phyloP scores from a whole-genome alignment of 495 filamentous ascomycete species.

The Glutinoglossum americanum region DNA sequence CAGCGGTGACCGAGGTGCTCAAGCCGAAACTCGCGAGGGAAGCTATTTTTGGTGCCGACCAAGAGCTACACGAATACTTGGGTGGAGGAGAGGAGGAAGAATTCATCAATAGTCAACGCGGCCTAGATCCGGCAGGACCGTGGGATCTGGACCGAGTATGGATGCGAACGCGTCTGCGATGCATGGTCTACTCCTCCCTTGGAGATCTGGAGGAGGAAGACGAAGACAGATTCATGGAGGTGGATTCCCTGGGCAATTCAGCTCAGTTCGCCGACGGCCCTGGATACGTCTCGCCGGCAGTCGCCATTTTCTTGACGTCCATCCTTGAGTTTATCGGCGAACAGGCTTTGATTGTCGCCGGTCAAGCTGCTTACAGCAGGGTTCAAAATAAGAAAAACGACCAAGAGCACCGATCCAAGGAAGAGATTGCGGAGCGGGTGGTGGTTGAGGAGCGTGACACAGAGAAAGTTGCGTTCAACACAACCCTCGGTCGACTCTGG shows the following conservation, averaged over 20 bases:
- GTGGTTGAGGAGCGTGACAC: conserved; percentile 80
- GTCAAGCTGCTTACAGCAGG: conserved; percentile 65
- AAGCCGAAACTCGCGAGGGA: conserved; percentile 75
- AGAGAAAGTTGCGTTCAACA: conserved; percentile 76
- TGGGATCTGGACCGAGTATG: conserved; percentile 79
- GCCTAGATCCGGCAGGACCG: conserved; percentile 28
- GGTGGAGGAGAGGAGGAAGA: conserved; percentile 53
- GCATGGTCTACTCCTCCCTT: conserved; percentile 94
- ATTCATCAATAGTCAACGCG: conserved; percentile 29
- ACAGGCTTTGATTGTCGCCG: conserved; percentile 68
- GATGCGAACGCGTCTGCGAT: conserved; percentile 76
- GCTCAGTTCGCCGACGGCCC: conserved; percentile 28
- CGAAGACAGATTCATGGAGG: conserved; percentile 63
- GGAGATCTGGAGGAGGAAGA: conserved; percentile 97
- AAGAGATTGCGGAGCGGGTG: conserved; percentile 33
- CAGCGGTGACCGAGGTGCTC: conserved; percentile 68
- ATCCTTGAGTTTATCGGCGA: conserved; percentile 90
- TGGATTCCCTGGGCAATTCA: conserved; percentile 21
- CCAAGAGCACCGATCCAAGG: conserved; percentile 12
- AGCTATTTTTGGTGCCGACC: conserved; percentile 70
- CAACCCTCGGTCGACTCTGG: conserved; percentile 77
- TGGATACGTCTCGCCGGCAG: conserved; percentile 69
- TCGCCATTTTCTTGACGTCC: conserved; percentile 87
- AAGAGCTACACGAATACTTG: conserved; percentile 75
- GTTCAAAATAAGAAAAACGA: conserved; percentile 29